Percentiles rank a stretch among this genome's conserved stretches.
Evolutionary conservation across 345 rosid genomes (phyloP).

Genomic region (Dimocarpus longan): DNA sequence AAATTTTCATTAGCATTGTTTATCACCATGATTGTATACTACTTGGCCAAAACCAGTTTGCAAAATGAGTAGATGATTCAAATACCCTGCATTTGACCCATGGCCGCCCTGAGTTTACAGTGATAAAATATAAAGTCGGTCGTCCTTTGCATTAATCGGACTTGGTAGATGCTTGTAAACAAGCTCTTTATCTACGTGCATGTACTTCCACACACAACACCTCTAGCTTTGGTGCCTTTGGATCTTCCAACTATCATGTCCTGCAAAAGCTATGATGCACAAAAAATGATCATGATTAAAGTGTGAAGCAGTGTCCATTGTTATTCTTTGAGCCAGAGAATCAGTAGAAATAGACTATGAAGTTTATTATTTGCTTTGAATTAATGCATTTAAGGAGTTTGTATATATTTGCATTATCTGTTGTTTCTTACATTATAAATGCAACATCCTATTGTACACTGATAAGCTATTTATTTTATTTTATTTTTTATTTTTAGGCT

Average conservation of each 20-base stretch:
- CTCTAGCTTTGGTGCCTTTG: too few species aligned
- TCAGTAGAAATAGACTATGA: neutral
- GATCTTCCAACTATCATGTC: neutral
- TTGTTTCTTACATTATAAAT: neutral
- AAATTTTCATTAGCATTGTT: neutral
- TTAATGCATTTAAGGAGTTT: neutral
- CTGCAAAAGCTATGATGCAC: neutral
- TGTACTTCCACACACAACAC: too few species aligned
- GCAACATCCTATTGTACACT: neutral
- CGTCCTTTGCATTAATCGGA: too few species aligned
- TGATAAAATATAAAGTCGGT: neutral
- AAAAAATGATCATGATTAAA: neutral
- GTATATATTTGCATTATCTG: neutral
- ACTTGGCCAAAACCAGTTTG: conserved; percentile 3
- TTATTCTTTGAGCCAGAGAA: neutral
- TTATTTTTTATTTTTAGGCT: conserved; percentile 46
- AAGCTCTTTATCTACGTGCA: too few species aligned
- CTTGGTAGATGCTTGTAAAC: too few species aligned
- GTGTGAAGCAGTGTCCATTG: neutral
- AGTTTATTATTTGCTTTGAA: neutral
- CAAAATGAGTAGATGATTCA: neutral
- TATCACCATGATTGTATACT: neutral
- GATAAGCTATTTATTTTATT: neutral
- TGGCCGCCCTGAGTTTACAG: neutral
- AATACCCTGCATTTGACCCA: neutral